Evolutionary conservation across 306 rosid species (phyloP), one percentile per base, ranked within the genome.

Genomic region (Pyrus bretschneideri): DNA sequence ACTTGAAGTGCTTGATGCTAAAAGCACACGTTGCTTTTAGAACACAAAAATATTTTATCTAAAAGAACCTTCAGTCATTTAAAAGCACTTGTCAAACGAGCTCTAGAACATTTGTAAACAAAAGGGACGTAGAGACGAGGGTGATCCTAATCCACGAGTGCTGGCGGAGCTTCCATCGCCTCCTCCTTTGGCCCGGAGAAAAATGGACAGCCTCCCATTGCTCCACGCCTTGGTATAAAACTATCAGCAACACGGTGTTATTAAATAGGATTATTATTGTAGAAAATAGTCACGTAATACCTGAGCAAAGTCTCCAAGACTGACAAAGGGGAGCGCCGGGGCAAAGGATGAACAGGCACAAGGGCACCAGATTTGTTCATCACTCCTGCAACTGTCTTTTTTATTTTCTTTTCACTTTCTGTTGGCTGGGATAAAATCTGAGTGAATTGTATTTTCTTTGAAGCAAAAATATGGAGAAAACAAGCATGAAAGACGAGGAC

Each of bases 281-380:
- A 21, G 7, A 15, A 46, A 46, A 46, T 6, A 15, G 19, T 1
- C 19, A 49, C 8, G 54, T 49, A 4, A 46, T 77, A 86, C 93
- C 81, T 55, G 77, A 71, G 87, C 91, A 63, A 80, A 38, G 25
- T 91, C 94, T 19, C 94, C 94, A 21, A 87, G 86, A 73, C 81
- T 86, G 75, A 79, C 84, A 2, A 87, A 54, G 31, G 59, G 89
- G 74, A 49, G 87, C 55, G 9, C 88, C 91, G 3, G 85, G 69
- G 19, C 74, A 69, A 18, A 18, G 92, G 91, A 74, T 85, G 85
- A 27, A 85, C 77, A 0, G 85, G 30, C 29, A 86, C 80, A 57
- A 86, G 80, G 3, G 77, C 73, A 40, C 80, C 86, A 76, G 74
- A 79, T 38, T 19, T 23, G 79, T 86, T 35, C 85, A 85, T 77